Evolutionary conservation across 352 stramenopile species (phyloP), one percentile per base, ranked within the genome.

Genomic region (Pythium oligandrum): DNA sequence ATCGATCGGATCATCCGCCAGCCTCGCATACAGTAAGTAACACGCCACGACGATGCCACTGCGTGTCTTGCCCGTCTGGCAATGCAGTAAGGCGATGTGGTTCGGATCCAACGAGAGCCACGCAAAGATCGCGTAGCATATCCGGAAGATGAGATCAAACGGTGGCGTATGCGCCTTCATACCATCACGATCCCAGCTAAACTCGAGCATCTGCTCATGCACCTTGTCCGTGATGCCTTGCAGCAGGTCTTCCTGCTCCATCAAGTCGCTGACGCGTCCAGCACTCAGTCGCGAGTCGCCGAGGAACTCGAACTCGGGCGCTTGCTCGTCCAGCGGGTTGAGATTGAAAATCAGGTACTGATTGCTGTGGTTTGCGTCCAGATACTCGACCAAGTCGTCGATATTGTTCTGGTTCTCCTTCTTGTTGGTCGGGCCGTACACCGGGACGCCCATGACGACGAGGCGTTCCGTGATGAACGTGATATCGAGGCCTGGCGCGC

Each of bases 51-150:
- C 83, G 52, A 98, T 89, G 5, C 89, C 92, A 26, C 83, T 98
- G 32, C 90, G 77, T 26, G 91, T 98, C 66, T 98, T 97, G 4
- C 95, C 95, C 33, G 95, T 96, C 51, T 81, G 67, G 63, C 93
- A 98, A 57, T 95, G 91, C 9, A 98, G 57, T 9, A 96, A 65
- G 7, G 84, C 86, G 4, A 98, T 73, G 43, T 97, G 88, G 31
- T 71, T 57, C 1, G 75, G 40, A 44, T 96, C 78, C 3, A 97
- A 62, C 9, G 82, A 78, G 4, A 98, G 63, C 73, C 93, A 98
- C n/a, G 91, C 86, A 64, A 95, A 81, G 37, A 98, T 77, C 9
- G 84, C 77, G 61, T 98, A 98, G 66, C 90, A 98, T 40, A 97
- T 90, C 40, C 91, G 76, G 57, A 97, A 92, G 32, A 98, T 68